These are phyloP conservation scores for Chalciporus pseudorubinellus DNA, from an alignment of 768 basidiomycete species.

Conservation along the genomic window DNA sequence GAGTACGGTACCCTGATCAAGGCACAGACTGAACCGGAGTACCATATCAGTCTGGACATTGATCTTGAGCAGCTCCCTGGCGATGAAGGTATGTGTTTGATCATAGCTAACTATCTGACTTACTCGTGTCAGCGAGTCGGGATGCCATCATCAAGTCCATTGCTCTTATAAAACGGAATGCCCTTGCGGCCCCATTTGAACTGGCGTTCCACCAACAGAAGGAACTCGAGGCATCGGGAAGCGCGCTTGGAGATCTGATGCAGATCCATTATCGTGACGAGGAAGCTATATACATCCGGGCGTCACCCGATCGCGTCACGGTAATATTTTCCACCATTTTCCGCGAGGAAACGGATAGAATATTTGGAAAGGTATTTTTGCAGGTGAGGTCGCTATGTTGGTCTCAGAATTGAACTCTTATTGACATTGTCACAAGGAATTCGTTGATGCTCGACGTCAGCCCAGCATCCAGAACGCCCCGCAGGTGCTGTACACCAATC, in stretches of 20 bases:
- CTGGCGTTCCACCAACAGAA: slow-evolving; percentile 81
- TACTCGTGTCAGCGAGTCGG: slow-evolving; percentile 59
- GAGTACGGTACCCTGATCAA: slow-evolving; percentile 80
- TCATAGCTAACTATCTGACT: slow-evolving; percentile 2
- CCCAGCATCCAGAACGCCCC: slow-evolving; percentile 95
- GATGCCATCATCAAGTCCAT: slow-evolving; percentile 78
- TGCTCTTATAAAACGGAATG: slow-evolving; percentile 87
- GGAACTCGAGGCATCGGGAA: slow-evolving; percentile 69
- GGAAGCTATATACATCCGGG: slow-evolving; percentile 95
- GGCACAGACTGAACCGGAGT: slow-evolving; percentile 76
- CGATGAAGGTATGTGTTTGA: slow-evolving; percentile 60
- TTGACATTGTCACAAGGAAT: slow-evolving; percentile 61
- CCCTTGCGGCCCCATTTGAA: slow-evolving; percentile 93
- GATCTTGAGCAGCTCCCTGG: slow-evolving; percentile 83
- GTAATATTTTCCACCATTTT: slow-evolving; percentile 98
- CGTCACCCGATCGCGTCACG: slow-evolving; percentile 92
- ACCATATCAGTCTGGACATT: slow-evolving; percentile 82
- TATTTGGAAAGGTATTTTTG: slow-evolving; percentile 96
- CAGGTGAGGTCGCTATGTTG: slow-evolving; percentile 55
- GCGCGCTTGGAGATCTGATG: slow-evolving; percentile 80
- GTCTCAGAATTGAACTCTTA: neutral
- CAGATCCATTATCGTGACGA: slow-evolving; percentile 93
- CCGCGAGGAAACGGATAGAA: slow-evolving; percentile 94
- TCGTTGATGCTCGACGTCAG: slow-evolving; percentile 94
- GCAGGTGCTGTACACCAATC: slow-evolving; percentile 91